Conservation (phyloP, 2,329 filamentous ascomycete genomes). For the Penicillium polonicum region DNA sequence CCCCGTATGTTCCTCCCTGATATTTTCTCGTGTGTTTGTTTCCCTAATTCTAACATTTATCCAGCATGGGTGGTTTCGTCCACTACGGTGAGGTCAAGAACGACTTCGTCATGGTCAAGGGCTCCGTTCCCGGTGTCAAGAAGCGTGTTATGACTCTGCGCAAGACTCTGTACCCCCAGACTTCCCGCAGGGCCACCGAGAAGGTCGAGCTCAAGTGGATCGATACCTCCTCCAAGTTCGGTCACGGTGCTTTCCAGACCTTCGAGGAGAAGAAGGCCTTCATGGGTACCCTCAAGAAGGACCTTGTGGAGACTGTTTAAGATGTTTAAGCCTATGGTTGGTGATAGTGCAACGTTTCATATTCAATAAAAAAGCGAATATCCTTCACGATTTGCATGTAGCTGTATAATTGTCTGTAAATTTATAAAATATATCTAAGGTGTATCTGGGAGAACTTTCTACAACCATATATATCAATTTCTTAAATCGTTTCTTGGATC, state of each 20-base stretch:
- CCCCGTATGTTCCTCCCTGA: constrained; percentile 71
- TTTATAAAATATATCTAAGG: not conserved
- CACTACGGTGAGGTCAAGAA: constrained; percentile 99
- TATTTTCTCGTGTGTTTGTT: not conserved
- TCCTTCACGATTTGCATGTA: constrained; percentile 27
- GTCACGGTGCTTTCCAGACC: constrained; percentile 99
- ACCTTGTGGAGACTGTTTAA: constrained; percentile 62
- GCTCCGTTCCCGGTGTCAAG: constrained; percentile 95
- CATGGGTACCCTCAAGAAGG: constrained; percentile 99
- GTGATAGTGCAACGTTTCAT: constrained; percentile 39
- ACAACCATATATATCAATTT: not conserved
- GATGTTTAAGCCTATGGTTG: constrained; percentile 40
- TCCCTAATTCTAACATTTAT: constrained; percentile 36
- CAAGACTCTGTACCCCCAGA: constrained; percentile 98
- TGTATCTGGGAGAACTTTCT: not conserved
- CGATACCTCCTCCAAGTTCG: constrained; percentile 99
- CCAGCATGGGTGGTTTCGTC: constrained; percentile 96
- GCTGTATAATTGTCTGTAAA: not conserved
- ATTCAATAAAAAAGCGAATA: constrained; percentile 45
- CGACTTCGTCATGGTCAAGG: constrained; percentile 98
- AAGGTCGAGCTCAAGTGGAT: constrained; percentile 99
- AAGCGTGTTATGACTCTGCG: constrained; percentile 98
- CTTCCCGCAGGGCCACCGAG: constrained; percentile 90
- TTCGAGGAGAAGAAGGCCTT: constrained; percentile 96
- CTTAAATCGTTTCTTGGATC: not conserved